Evolutionary conservation across 1,284 basidiomycete species (phyloP).

Genomic region (Coniferiporia weirii): DNA sequence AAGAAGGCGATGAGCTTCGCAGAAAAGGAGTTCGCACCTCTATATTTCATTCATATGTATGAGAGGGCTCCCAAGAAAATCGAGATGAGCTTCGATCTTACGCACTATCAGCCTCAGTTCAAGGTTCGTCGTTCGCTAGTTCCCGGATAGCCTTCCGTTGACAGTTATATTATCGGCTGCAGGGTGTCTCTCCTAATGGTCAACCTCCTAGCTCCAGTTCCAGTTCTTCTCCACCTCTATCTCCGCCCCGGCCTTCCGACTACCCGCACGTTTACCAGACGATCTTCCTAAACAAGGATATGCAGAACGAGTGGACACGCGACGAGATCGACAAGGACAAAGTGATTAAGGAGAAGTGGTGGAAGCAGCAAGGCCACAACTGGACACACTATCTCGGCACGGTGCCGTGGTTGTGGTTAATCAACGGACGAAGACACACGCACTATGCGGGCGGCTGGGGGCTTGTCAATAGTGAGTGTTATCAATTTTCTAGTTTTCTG

Average conservation of each 20-base stretch:
- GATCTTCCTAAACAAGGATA: constrained; percentile 53
- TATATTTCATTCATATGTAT: constrained; percentile 57
- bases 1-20: constrained; percentile 40
- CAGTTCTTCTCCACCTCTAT: constrained; percentile 21
- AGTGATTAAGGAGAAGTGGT: constrained; percentile 52
- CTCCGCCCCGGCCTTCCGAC: constrained; percentile 28
- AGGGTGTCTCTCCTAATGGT: constrained; percentile 14
- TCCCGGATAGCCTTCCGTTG: background rate
- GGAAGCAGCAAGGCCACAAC: constrained; percentile 57
- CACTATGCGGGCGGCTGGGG: constrained; percentile 19
- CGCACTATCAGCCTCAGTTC: constrained; percentile 52
- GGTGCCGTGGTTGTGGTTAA: constrained; percentile 57
- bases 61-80: constrained; percentile 48
- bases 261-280: constrained; percentile 58
- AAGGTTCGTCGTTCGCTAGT: constrained; percentile 26
- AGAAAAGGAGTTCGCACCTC: constrained; percentile 44
- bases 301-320: constrained; percentile 46
- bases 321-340: constrained; percentile 45
- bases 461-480: constrained; percentile 16
- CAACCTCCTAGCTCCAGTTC: constrained; percentile 15
- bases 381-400: constrained; percentile 54
- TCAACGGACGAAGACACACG: constrained; percentile 46
- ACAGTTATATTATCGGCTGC: background rate
- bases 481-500: background rate
- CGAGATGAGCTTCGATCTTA: constrained; percentile 60